A percentile compares a stretch with the other conserved stretches of the same genome.
These are phyloP conservation scores for Mediolabrus comicus DNA, from an alignment of 108 stramenopile species.

Conservation along the genomic window DNA sequence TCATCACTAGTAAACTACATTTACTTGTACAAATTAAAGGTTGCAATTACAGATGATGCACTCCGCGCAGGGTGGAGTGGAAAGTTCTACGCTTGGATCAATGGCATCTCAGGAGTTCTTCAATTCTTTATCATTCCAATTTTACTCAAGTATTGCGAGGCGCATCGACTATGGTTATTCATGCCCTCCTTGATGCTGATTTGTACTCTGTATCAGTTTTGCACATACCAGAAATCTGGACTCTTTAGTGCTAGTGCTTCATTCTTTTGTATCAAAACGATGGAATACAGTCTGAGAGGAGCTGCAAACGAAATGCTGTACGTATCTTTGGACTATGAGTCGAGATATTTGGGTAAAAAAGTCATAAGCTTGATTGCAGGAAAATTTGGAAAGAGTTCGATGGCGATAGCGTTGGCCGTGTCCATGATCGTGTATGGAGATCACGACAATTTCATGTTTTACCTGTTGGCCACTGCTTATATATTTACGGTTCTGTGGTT, in stretches of 20 bases:
- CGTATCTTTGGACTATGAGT: constrained; percentile 61
- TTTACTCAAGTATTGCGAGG: constrained; percentile 23
- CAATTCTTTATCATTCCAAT: constrained; percentile 63
- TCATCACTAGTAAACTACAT: constrained; percentile 57
- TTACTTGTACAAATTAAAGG: constrained; percentile 53
- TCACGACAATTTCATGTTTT: constrained; percentile 26
- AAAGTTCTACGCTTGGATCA: constrained; percentile 55
- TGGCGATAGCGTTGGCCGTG: constrained; percentile 47
- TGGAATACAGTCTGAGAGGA: constrained; percentile 60
- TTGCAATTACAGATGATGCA: constrained; percentile 48
- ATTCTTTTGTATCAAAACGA: constrained; percentile 54
- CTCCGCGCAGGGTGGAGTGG: constrained; percentile 58
- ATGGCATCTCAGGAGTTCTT: constrained; percentile 51
- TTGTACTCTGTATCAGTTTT: constrained; percentile 36
- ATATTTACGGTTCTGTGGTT: constrained; percentile 34
- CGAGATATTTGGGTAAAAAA: constrained; percentile 61
- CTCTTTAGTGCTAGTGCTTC: constrained; percentile 38
- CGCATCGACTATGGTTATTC: constrained; percentile 46
- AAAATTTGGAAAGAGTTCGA: constrained; percentile 57
- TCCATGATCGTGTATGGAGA: constrained; percentile 38
- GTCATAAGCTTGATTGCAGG: constrained; percentile 55
- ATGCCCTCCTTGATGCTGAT: constrained; percentile 54
- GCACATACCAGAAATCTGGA: constrained; percentile 20
- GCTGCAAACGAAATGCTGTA: constrained; percentile 60
- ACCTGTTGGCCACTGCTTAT: constrained; percentile 31